These are phyloP conservation scores for Cladochytrium replicatum DNA, from an alignment of 192 early-diverging fungal species.

Conservation along the genomic window DNA sequence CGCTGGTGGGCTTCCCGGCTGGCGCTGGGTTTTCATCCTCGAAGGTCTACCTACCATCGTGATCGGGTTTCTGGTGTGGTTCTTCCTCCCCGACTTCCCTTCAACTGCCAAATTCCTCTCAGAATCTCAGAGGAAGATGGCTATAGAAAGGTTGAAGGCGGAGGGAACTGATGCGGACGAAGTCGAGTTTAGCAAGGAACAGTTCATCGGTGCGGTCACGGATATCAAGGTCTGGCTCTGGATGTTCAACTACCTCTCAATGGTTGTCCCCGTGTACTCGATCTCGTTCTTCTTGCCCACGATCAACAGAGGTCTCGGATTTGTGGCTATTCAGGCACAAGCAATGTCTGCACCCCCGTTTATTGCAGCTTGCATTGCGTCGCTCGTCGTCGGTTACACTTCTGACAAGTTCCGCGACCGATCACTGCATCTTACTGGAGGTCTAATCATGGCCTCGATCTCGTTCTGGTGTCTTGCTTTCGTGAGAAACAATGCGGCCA, in stretches of 20 bases:
- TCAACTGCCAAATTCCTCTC: conserved; percentile 38
- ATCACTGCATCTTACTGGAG: conserved; percentile 3
- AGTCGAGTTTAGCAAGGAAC: conserved; percentile 5
- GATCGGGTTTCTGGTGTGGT: conserved; percentile 21
- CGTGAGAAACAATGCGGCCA: conserved; percentile 4
- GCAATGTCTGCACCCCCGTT: conserved; percentile 20
- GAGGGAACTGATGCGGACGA: conserved; percentile 14
- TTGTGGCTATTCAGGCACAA: conserved; percentile 20
- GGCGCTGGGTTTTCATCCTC: conserved; percentile 60
- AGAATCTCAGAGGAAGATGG: conserved; percentile 37
- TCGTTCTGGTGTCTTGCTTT: conserved; percentile 17
- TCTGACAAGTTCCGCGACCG: conserved; percentile 18
- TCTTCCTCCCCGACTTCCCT: conserved; percentile 32
- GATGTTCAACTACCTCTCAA: conserved; percentile 14
- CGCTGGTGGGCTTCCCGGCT: conserved; percentile 38
- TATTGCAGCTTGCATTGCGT: conserved; percentile 8
- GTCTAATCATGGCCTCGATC: not conserved
- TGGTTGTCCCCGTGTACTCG: conserved; percentile 17
- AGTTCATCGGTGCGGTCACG: conserved; percentile 5
- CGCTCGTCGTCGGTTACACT: conserved; percentile 6
- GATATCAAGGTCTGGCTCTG: conserved; percentile 16
- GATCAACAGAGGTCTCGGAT: conserved; percentile 30
- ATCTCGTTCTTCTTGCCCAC: conserved; percentile 28
- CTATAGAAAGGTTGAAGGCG: conserved; percentile 35
- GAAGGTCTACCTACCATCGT: conserved; percentile 50